Base-by-base conservation (phyloP, 2,329 filamentous ascomycete genomes). In the Nemania bipapillata region DNA sequence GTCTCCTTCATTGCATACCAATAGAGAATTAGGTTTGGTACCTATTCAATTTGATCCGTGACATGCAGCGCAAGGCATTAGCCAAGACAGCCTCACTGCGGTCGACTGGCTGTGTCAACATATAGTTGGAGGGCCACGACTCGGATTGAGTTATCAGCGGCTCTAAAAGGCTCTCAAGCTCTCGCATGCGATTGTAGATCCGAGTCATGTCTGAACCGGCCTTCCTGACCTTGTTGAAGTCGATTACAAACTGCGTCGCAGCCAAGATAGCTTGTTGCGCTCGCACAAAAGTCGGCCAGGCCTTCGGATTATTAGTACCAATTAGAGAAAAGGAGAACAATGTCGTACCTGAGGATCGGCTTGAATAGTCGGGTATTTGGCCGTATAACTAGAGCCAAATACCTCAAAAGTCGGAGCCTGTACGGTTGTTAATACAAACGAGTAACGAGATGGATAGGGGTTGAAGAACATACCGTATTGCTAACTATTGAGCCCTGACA, bases 401-500 rank as follows among this genome's bases (percentile, higher is more conserved):
- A 82, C 74, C 1, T 82, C 77, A 62, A 85, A 83, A 7, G 81
- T 80, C 3, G 83, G 81, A 45, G 80, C 75, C 82, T 85, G 59
- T 5, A 47, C 28, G 1, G 22, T 9, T 47, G 42, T 66, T 35
- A 62, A 52, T 56, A 32, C 20, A 37, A 20, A 42, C 9, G 52
- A 65, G 53, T 35, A n/a, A 53, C 58, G 9, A 53, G 11, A 9
- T 24, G 20, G n/a, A 40, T 11, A 40, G 17, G 57, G 22, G 3
- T 17, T 15, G 24, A 24, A 40, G 9, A n/a, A 70, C 78, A 69
- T 79, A 84, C 83, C 69, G 80, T 81, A 63, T 83, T 85, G 76
- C 82, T 85, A 24, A 86, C 83, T 61, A 86, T 85, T 1, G 83
- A 81, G 11, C 80, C 82, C 72, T 87, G 85, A 49, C 83, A 85